phyloP scores from a whole-genome alignment of 345 rosid genomes.

The Conringia planisiliqua region DNA sequence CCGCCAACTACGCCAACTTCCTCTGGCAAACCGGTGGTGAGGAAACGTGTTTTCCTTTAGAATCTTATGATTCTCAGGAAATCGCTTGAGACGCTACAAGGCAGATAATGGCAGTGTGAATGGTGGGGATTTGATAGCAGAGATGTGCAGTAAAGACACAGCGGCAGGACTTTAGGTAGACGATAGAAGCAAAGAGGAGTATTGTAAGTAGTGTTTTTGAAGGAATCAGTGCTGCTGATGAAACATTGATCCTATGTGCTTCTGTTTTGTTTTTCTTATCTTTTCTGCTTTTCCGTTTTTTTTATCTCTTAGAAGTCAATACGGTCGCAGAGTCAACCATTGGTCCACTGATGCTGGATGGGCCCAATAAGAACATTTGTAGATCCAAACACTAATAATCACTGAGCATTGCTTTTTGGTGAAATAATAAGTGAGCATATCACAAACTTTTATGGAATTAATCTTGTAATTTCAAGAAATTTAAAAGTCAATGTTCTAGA shows the following conservation, averaged over 20 bases:
- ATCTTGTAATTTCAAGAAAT: no score
- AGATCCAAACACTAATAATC: constrained; percentile 6
- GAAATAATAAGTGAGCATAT: background rate
- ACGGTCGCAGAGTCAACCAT: background rate
- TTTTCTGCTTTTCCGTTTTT: background rate
- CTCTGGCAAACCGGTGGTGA: constrained; percentile 74
- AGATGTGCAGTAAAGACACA: constrained; percentile 2
- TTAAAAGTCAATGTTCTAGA: no score
- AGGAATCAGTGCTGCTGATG: constrained; percentile 2
- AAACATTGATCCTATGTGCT: constrained; percentile 5
- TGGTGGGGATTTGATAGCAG: background rate
- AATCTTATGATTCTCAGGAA: constrained; percentile 19
- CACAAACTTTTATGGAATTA: no score
- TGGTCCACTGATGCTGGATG: background rate
- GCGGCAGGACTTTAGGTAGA: constrained; percentile 7
- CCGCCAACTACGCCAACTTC: constrained; percentile 67
- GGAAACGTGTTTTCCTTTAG: constrained; percentile 64
- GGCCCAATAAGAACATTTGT: constrained; percentile 7
- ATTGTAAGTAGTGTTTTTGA: constrained; percentile 25
- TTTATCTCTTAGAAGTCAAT: background rate
- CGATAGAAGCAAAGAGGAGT: constrained; percentile 10
- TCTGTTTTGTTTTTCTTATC: background rate
- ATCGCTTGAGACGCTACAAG: constrained; percentile 10
- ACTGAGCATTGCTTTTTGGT: constrained; percentile 11
- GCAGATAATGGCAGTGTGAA: background rate